Conservation (phyloP, 805 yeast species). For the Kuraishia piskuri region DNA sequence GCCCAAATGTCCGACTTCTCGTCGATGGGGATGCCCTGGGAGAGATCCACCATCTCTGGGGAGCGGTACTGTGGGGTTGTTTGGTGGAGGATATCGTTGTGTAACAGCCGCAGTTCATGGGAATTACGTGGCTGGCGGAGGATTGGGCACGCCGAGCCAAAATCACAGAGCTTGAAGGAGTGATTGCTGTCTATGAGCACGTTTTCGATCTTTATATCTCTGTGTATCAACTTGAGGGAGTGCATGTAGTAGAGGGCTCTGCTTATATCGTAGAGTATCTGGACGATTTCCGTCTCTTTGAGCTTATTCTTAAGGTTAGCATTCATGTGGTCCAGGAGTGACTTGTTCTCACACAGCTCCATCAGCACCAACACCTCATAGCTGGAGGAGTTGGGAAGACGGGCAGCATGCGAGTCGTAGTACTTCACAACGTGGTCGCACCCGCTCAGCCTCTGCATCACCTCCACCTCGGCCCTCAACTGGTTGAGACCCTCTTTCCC, state of each 20-base stretch:
- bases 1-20: constrained; percentile 97
- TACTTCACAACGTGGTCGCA: constrained; percentile 57
- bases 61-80: constrained; percentile 95
- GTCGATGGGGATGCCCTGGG: constrained; percentile 76
- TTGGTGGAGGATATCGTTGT: constrained; percentile 79
- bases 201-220: constrained; percentile 93
- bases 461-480: constrained; percentile 69
- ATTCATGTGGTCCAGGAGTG: constrained; percentile 89
- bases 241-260: constrained; percentile 85
- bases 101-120: constrained; percentile 64
- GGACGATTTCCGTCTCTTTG: constrained; percentile 65
- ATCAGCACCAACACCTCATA: constrained; percentile 87
- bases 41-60: constrained; percentile 93
- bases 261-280: constrained; percentile 76
- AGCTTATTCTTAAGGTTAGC: constrained; percentile 72
- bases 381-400: constrained; percentile 38
- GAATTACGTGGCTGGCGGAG: constrained; percentile 68
- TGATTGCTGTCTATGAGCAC: constrained; percentile 68
- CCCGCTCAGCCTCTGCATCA: constrained; percentile 56
- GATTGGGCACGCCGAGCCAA: constrained; percentile 78
- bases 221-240: constrained; percentile 65
- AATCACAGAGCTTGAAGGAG: constrained; percentile 81
- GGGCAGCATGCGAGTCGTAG: constrained; percentile 70
- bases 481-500: constrained; percentile 60
- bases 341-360: constrained; percentile 87